phyloP scores from a whole-genome alignment of 441 rosid genomes.

The Arabidopsis lyrata region DNA sequence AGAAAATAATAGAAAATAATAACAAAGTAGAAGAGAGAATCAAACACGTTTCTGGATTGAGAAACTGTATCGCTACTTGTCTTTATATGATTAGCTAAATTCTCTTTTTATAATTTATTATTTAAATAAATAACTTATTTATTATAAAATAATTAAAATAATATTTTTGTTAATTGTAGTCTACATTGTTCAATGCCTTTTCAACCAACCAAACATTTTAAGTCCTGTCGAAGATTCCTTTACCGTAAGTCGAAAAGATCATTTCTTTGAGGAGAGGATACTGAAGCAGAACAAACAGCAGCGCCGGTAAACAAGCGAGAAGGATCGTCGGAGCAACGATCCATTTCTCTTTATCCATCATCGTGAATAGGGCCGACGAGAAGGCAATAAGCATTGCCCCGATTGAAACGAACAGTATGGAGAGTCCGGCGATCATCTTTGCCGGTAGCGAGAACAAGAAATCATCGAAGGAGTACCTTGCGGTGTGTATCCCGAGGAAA shows the following conservation, averaged over 20 bases:
- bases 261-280: conserved; percentile 75
- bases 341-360: conserved; percentile 15
- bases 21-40: no score
- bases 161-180: no score
- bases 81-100: no score
- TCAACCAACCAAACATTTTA: no score
- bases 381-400: conserved; percentile 51
- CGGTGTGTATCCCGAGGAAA: conserved; percentile 51
- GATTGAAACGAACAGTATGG: conserved; percentile 46
- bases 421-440: conserved; percentile 48
- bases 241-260: conserved; percentile 61
- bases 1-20: no score
- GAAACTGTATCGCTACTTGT: no score
- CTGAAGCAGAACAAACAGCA: conserved; percentile 64
- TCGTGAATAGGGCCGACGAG: conserved; percentile 43
- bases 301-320: conserved; percentile 43
- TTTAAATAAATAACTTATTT: no score
- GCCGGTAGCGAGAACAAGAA: conserved; percentile 48
- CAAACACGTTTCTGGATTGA: no score
- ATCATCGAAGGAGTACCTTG: conserved; percentile 51
- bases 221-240: conserved; percentile 61
- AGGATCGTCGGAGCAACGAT: conserved; percentile 41
- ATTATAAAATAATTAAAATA: no score
- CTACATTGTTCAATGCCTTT: no score
- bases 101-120: no score